These are phyloP conservation scores for Cadophora luteo-olivacea DNA, from an alignment of 2,329 filamentous ascomycete genomes.

Conservation along the genomic window DNA sequence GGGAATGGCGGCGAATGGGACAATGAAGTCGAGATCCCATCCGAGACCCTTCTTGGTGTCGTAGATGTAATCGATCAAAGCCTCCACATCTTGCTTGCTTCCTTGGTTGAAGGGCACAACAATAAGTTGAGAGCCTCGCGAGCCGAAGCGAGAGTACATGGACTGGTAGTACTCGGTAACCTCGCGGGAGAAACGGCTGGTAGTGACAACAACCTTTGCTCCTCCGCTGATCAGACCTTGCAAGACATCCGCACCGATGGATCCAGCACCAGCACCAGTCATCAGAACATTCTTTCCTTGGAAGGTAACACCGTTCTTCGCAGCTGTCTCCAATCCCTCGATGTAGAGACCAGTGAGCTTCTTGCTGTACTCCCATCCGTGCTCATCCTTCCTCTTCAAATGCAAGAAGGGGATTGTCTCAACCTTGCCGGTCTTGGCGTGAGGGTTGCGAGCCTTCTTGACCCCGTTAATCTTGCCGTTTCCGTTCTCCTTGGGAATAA, in stretches of 20 bases:
- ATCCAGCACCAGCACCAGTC: conserved; percentile 97
- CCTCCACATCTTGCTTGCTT: conserved; percentile 97
- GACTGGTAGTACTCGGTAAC: conserved; percentile 99
- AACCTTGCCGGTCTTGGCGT: conserved; percentile 81
- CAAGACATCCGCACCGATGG: conserved; percentile 95
- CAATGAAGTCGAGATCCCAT: conserved; percentile 96
- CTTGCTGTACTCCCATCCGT: conserved; percentile 99
- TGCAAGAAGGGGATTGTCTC: conserved; percentile 98
- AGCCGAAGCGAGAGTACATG: conserved; percentile 95
- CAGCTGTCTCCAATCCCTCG: conserved; percentile 88
- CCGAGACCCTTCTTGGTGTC: conserved; percentile 94
- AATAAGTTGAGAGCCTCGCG: conserved; percentile 92
- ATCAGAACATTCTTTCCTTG: conserved; percentile 95
- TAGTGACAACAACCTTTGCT: conserved; percentile 95
- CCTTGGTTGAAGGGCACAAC: conserved; percentile 99
- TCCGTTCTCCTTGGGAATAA: conserved; percentile 84
- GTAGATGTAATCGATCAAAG: conserved; percentile 94
- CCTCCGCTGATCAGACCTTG: conserved; percentile 96
- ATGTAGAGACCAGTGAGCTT: conserved; percentile 94
- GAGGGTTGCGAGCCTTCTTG: conserved; percentile 59
- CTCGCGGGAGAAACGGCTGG: conserved; percentile 93
- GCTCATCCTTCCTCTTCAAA: conserved; percentile 89
- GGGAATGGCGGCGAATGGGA: conserved; percentile 96
- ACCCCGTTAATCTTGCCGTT: conserved; percentile 62
- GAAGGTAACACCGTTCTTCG: conserved; percentile 87